Base-by-base conservation (phyloP, 139 green algal genomes). In the Micromonas pusilla region DNA sequence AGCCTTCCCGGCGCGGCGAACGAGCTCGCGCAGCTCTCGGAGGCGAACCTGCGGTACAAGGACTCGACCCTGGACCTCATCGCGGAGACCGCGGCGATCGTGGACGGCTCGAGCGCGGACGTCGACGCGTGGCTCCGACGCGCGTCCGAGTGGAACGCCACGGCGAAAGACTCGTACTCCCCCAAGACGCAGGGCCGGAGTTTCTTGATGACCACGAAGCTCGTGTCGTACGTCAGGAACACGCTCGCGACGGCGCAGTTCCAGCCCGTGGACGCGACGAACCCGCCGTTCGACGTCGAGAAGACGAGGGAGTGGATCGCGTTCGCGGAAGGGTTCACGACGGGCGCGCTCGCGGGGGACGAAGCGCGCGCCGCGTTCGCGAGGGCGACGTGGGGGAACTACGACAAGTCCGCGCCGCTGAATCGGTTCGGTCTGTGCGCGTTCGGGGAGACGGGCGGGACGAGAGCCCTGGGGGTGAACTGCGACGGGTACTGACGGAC, bases 121-220 rank as follows among this genome's bases (percentile, higher is more conserved):
- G 37, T 63, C 23, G 37, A 20, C 37, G 68, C 5, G 13, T 75
- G 37, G 68, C 31, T 62, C 37, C 3, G 4, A 1, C 25, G 25
- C 19, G 28, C n/a, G 20, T 60, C 16, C 37, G 68, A 36, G 37
- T 75, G 37, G 68, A 37, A 75, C 37, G 13, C 4, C 3, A 20
- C 21, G 19, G 31, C n/a, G 20, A 75, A 75, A 20, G 34, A 19
- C 9, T 38, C 25, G 53, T 75, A 75, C 6, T 39, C 28, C n/a
- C 21, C 36, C 34, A 75, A 63, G 37, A 2, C 19, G 1, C 38
- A 63, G 2, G 68, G 68, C 31, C n/a, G 30, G 20, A 64, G 37
- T 32, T 75, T 75, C 32, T 32, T 75, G 37, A 39, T 75, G 38
- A 75, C 68, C 34, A 75, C 37, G 13, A 75, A 75, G 68, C 19